A percentile compares a stretch with the other conserved stretches of the same genome.
Evolutionary conservation across 192 early-diverging fungal species (phyloP).

Genomic region (Linderina pennispora): DNA sequence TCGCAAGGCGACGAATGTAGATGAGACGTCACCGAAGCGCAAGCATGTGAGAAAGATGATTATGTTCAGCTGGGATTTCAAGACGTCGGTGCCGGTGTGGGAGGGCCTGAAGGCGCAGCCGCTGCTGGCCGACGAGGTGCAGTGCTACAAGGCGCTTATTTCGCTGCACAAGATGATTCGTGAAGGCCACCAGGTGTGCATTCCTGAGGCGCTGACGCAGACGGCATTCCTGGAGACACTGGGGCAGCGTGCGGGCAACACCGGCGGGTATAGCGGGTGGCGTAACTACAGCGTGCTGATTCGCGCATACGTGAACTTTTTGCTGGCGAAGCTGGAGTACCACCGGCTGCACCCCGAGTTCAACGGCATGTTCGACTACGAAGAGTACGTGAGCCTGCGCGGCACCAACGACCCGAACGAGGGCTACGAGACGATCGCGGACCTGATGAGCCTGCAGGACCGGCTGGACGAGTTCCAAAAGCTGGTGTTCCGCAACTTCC

Average conservation of each 20-base stretch:
- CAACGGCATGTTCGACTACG: conserved; percentile 93
- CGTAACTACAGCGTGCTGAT: conserved; percentile 78
- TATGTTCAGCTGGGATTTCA: conserved; percentile 92
- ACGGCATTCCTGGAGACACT: conserved; percentile 80
- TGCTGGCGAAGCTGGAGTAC: conserved; percentile 87
- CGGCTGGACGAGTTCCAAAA: conserved; percentile 89
- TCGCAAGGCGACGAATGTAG: conserved; percentile 82
- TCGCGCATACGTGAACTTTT: conserved; percentile 82
- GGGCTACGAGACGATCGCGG: conserved; percentile 97
- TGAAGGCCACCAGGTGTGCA: conserved; percentile 75
- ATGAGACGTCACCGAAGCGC: conserved; percentile 94
- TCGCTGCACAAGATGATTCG: conserved; percentile 93
- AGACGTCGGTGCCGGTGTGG: conserved; percentile 82
- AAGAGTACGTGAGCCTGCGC: conserved; percentile 91
- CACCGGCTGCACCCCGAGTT: conserved; percentile 90
- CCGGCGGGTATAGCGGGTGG: conserved; percentile 34
- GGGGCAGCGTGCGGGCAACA: conserved; percentile 28
- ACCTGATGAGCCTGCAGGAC: conserved; percentile 88
- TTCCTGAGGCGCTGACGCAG: conserved; percentile 79
- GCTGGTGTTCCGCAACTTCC: conserved; percentile 79
- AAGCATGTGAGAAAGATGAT: conserved; percentile 89
- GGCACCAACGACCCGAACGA: conserved; percentile 97
- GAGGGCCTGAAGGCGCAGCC: conserved; percentile 81
- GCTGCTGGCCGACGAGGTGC: conserved; percentile 86
- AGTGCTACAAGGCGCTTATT: conserved; percentile 94